Percentiles rank a stretch among this genome's conserved stretches.
These are phyloP conservation scores for Isoetes engelmannii DNA, from an alignment of 83 land plant species.

Conservation along the genomic window DNA sequence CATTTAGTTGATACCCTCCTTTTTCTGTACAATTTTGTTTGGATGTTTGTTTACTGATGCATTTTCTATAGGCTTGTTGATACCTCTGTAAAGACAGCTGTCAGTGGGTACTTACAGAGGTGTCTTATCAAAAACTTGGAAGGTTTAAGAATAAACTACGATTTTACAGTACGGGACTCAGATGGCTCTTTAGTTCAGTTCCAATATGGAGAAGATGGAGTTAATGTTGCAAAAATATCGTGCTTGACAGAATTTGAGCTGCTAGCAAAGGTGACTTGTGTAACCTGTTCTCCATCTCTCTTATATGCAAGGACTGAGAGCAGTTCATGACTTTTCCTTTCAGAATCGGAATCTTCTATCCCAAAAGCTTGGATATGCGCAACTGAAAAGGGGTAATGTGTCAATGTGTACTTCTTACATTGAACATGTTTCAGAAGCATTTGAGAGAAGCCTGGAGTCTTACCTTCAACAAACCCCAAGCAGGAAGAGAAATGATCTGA, in stretches of 20 bases:
- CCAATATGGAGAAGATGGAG: conserved; percentile 90
- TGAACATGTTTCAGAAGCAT: conserved; percentile 37
- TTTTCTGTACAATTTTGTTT: too few relatives aligned
- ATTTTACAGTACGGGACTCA: conserved; percentile 85
- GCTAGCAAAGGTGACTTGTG: conserved; percentile 45
- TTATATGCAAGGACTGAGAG: background rate
- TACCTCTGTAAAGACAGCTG: conserved; percentile 93
- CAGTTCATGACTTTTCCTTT: background rate
- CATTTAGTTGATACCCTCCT: too few relatives aligned
- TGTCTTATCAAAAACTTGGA: conserved; percentile 90
- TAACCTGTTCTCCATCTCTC: background rate
- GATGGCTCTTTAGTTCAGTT: conserved; percentile 93
- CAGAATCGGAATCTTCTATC: conserved; percentile 37
- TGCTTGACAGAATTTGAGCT: conserved; percentile 53
- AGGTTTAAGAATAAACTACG: conserved; percentile 73
- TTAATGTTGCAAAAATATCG: conserved; percentile 69
- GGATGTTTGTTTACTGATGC: background rate
- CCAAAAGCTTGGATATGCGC: conserved; percentile 25
- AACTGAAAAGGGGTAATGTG: conserved; percentile 12
- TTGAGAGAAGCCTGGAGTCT: conserved; percentile 37
- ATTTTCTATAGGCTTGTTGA: conserved; percentile 67
- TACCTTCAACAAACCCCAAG: conserved; percentile 20
- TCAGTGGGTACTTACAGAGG: conserved; percentile 93
- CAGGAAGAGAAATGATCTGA: conserved; percentile 12
- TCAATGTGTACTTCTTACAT: conserved; percentile 1